Percentiles rank a stretch among this genome's conserved stretches.
Conservation (phyloP, 1,139 yeast species). For the Debaryomyces udenii region DNA sequence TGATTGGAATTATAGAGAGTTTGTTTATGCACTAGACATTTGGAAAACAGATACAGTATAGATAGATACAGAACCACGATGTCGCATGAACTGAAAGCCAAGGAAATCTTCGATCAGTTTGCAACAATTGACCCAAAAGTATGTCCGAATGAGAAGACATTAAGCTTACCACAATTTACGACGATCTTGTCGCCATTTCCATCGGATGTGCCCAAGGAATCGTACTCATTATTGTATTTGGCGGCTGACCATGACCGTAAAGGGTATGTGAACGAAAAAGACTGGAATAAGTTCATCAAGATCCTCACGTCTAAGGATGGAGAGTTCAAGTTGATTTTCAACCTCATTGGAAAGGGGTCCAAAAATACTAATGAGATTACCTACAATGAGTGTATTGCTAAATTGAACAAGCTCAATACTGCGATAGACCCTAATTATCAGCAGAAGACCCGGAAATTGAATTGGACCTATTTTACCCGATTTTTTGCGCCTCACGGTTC, state of each 20-base stretch:
- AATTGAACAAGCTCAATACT: conserved; percentile 41
- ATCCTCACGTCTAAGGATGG: conserved; percentile 60
- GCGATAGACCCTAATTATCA: conserved; percentile 48
- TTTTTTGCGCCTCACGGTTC: conserved; percentile 47
- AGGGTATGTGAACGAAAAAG: conserved; percentile 61
- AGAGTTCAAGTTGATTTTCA: conserved; percentile 57
- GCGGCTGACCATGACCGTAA: conserved; percentile 65
- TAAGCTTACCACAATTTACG: conserved; percentile 42
- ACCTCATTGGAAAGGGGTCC: conserved; percentile 45
- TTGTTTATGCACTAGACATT: conserved; percentile 7
- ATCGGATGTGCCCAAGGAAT: conserved; percentile 42
- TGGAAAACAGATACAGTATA: conserved; percentile 4
- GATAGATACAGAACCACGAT: conserved; percentile 5
- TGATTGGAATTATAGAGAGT: conserved; percentile 7
- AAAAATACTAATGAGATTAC: conserved; percentile 26
- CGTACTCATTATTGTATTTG: conserved; percentile 57
- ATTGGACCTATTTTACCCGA: conserved; percentile 48
- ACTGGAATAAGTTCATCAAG: conserved; percentile 61
- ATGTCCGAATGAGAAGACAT: conserved; percentile 21
- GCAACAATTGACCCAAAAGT: conserved; percentile 28
- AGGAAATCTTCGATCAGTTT: conserved; percentile 45
- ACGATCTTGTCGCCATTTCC: conserved; percentile 47
- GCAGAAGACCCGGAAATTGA: conserved; percentile 45
- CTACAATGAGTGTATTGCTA: conserved; percentile 44
- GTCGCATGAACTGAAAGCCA: conserved; percentile 36